Percentiles rank a stretch among this genome's conserved stretches.
phyloP scores from a whole-genome alignment of 2,329 filamentous ascomycete species.

The Claviceps sorghi region DNA sequence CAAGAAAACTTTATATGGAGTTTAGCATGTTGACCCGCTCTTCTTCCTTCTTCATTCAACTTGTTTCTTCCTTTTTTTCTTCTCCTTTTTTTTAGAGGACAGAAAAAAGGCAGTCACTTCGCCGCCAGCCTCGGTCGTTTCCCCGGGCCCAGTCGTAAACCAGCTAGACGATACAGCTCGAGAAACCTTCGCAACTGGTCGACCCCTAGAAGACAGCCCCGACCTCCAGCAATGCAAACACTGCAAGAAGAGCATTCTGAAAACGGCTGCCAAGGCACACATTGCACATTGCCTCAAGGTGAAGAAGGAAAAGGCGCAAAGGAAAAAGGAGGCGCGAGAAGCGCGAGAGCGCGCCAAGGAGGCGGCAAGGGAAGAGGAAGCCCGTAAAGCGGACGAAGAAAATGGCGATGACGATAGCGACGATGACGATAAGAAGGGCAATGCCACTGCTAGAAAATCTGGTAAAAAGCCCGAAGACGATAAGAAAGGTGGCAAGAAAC shows the following conservation, averaged over 20 bases:
- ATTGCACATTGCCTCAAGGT: slow-evolving; percentile 71
- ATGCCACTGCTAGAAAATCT: slow-evolving; percentile 41
- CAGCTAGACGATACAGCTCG: slow-evolving; percentile 62
- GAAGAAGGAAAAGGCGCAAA: slow-evolving; percentile 68
- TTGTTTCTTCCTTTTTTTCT: not conserved
- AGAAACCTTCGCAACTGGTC: slow-evolving; percentile 67
- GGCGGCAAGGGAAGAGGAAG: slow-evolving; percentile 42
- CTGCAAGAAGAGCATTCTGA: slow-evolving; percentile 78
- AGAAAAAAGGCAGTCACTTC: slow-evolving; percentile 38
- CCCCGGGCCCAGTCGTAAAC: slow-evolving; percentile 44
- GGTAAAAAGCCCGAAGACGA: slow-evolving; percentile 54
- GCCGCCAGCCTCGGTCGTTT: slow-evolving; percentile 26
- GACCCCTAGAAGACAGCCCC: slow-evolving; percentile 64
- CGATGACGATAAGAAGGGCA: slow-evolving; percentile 30
- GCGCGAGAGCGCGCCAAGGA: slow-evolving; percentile 52
- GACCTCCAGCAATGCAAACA: slow-evolving; percentile 82
- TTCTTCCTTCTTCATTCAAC: too few relatives aligned
- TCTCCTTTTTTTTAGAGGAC: slow-evolving; percentile 25
- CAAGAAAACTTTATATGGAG: not conserved
- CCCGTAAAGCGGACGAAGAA: slow-evolving; percentile 34
- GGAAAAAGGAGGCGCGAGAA: slow-evolving; percentile 61
- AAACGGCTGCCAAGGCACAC: slow-evolving; percentile 60
- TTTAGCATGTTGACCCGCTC: not conserved
- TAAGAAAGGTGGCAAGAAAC: slow-evolving; percentile 55
- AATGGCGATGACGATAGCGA: slow-evolving; percentile 33